Conservation (phyloP, 2,329 filamentous ascomycete species). For the Myriosclerotinia duriaeana region DNA sequence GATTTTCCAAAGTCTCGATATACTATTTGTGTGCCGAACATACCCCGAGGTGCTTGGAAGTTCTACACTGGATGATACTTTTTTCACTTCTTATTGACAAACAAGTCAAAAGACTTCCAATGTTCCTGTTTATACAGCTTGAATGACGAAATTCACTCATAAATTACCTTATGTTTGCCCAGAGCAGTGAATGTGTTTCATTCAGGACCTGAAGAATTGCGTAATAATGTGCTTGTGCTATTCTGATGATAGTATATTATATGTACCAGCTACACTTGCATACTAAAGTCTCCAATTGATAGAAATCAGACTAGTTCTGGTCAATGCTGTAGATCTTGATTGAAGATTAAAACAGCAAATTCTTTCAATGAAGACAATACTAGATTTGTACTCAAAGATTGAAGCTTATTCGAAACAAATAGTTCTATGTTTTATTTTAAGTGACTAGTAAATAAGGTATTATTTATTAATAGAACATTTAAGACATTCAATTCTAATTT, state of each 20-base stretch:
- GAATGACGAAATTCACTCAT: background rate
- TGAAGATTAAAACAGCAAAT: background rate
- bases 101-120: background rate
- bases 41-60: background rate
- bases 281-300: background rate
- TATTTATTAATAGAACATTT: too few species aligned
- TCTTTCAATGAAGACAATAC: too few species aligned
- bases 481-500: too few species aligned
- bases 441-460: too few species aligned
- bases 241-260: background rate
- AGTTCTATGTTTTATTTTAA: too few species aligned
- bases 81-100: background rate
- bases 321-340: background rate
- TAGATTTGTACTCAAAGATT: too few species aligned
- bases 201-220: too few species aligned
- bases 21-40: background rate
- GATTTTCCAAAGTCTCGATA: background rate
- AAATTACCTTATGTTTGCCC: background rate
- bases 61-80: background rate
- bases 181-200: background rate
- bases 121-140: too few species aligned
- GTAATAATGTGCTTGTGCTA: background rate
- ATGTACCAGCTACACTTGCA: background rate
- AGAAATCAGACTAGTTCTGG: background rate
- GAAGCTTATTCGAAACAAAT: too few species aligned